Evolutionary conservation across 208 protist genomes (phyloP), one percentile per base, ranked within the genome.

Genomic region (Crithidia thermophila): DNA sequence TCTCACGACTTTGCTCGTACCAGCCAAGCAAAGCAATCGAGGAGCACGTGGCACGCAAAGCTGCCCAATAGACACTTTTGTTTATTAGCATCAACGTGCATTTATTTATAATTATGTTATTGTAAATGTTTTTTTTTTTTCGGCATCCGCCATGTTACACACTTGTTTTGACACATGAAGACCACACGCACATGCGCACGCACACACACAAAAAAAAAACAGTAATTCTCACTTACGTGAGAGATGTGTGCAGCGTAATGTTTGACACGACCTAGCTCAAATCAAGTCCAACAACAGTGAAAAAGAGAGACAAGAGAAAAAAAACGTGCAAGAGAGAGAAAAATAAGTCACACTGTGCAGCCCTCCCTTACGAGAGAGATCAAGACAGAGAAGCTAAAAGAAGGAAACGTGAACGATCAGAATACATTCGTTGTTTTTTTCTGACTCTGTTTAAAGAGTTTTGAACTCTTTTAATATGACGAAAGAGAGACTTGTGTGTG

Each of bases 141-240:
- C 30, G 30, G 16, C n/a, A n/a, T n/a, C n/a, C n/a, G n/a, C n/a
- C n/a, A n/a, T n/a, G n/a, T n/a, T n/a, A n/a, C n/a, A n/a, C n/a
- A n/a, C n/a, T n/a, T n/a, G 1, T 21, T 30, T 43, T 43, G 51
- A 18, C 51, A 58, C 18, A 14, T 43, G 16, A 58, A 21, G 33
- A 30, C 11, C 23, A 33, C 2, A 56, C 16, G 11, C 20, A 18
- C n/a, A 31, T 8, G 18, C 5, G 0, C 3, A 43, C 23, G 23
- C 2, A 47, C 6, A 47, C 55, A 14, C 31, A 45, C 11, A 11
- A n/a, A n/a, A n/a, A n/a, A n/a, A n/a, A n/a, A n/a, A n/a, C n/a
- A n/a, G n/a, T n/a, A n/a, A n/a, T n/a, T n/a, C n/a, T 16, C 55
- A 47, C 39, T 45, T 47, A 60, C 55, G 34, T 60, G 39, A 8